Evolutionary conservation across 345 rosid genomes (phyloP).

Genomic region (Gynandropsis gynandra): DNA sequence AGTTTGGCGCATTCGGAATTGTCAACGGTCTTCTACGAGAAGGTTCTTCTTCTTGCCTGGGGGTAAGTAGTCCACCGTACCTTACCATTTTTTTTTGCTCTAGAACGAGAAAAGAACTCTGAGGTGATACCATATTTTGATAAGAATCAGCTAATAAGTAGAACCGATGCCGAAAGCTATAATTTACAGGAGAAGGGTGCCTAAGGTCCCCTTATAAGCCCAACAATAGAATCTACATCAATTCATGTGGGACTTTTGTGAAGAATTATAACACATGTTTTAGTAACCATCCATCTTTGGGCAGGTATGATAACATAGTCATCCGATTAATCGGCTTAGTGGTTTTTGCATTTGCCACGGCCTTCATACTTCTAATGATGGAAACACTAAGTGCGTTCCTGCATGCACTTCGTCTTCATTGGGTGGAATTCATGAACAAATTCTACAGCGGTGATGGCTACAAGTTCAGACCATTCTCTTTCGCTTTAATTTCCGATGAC

Average conservation of each 20-base stretch:
- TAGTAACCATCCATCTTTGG: background rate
- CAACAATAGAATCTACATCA: too few species aligned
- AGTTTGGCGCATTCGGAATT: conserved; percentile 96
- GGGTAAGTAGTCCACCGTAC: conserved; percentile 47
- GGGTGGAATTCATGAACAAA: conserved; percentile 91
- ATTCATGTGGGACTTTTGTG: too few species aligned
- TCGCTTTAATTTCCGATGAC: conserved; percentile 43
- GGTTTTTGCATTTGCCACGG: conserved; percentile 91
- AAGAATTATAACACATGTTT: too few species aligned
- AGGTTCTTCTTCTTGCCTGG: conserved; percentile 91
- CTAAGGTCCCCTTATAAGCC: too few species aligned
- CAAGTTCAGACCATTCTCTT: conserved; percentile 86
- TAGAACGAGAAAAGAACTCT: too few species aligned
- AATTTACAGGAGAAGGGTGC: too few species aligned
- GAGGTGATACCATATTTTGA: too few species aligned
- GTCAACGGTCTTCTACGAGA: conserved; percentile 94
- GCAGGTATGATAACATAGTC: conserved; percentile 74
- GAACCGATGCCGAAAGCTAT: too few species aligned
- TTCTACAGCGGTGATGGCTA: conserved; percentile 94
- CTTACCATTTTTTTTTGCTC: too few species aligned
- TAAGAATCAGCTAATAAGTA: too few species aligned
- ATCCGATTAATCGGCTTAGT: conserved; percentile 67
- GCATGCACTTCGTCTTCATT: conserved; percentile 94
- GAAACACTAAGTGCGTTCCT: conserved; percentile 96
- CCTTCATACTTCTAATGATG: conserved; percentile 90